Base-by-base conservation (phyloP, 1,139 yeast species). In the Tardiomyces blankii region DNA sequence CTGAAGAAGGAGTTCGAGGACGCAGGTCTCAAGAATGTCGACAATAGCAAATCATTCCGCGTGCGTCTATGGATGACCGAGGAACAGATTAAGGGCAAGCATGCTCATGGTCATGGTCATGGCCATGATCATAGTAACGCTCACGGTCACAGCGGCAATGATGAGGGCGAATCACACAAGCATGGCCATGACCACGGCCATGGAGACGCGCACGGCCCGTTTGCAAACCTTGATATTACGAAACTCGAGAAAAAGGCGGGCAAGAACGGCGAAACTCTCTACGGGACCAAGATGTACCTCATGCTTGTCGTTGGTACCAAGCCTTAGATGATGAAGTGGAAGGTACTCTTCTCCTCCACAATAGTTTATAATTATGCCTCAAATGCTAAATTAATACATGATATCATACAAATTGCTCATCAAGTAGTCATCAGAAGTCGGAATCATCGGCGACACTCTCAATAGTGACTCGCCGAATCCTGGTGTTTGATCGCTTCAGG, bases 391-490 rank as follows among this genome's bases (percentile, higher is more conserved):
- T 9, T 35, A 35, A 35, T 35, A 35, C 6, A 16, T 35, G 3
- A 35, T 14, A 35, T 35, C 9, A 28, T 28, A 11, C n/a, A 11
- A 11, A 3, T 28, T 11, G 32, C 18, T 35, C 5, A 5, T 14
- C 11, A 5, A 14, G n/a, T 14, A 35, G 13, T 21, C 25, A 9
- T 45, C 46, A 51, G 42, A 50, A 51, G 32, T 51, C 52, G 42
- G 49, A 47, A 19, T 56, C 60, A 44, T 56, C 60, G 13, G 52
- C 53, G 16, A 56, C 57, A 3, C 53, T 47, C 40, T 56, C 60
- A 16, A 56, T 49, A 3, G 49, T 47, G n/a, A 56, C 59, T 18
- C 47, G 47, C 25, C 59, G 42, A n/a, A 47, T 32, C 30, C 4
- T 11, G 6, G n/a, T 28, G 14, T 11, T 12, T 4, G 32, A 4